A percentile compares a stretch with the other conserved stretches of the same genome.
phyloP scores from a whole-genome alignment of 2,329 filamentous ascomycete genomes.

The Hortaea werneckii region DNA sequence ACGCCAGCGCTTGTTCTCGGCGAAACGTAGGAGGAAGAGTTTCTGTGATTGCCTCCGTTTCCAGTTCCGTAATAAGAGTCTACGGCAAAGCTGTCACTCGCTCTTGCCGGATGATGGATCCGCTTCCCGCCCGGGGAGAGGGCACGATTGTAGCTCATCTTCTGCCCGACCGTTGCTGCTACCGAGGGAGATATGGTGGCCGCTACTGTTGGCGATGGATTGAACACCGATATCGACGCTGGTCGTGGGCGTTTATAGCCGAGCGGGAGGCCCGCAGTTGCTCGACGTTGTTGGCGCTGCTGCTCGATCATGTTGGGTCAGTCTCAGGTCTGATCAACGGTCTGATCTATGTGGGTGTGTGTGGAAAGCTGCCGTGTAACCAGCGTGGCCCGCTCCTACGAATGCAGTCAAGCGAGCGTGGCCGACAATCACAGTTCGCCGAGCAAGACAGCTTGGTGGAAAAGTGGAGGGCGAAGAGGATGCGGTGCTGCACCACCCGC shows the following conservation, averaged over 20 bases:
- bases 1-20: slow-evolving; percentile 27
- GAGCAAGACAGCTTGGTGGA: not conserved
- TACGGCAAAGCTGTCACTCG: slow-evolving; percentile 19
- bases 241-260: not conserved
- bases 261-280: not conserved
- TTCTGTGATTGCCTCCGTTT: not conserved
- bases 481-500: not conserved
- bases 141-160: slow-evolving; percentile 25
- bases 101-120: slow-evolving; percentile 22
- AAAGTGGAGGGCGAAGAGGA: not conserved
- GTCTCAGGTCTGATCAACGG: not conserved
- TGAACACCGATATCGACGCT: not conserved
- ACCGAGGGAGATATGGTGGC: not conserved
- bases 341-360: not conserved
- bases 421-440: not conserved
- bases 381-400: not conserved
- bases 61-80: slow-evolving; percentile 14
- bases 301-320: slow-evolving; percentile 4
- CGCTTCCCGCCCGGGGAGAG: slow-evolving; percentile 26
- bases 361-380: not conserved
- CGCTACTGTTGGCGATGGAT: not conserved
- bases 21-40: slow-evolving; percentile 17
- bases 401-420: not conserved
- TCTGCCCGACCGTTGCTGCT: not conserved
- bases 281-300: not conserved